Conservation (phyloP, 352 stramenopile species). For the Blastocystis sp. region DNA sequence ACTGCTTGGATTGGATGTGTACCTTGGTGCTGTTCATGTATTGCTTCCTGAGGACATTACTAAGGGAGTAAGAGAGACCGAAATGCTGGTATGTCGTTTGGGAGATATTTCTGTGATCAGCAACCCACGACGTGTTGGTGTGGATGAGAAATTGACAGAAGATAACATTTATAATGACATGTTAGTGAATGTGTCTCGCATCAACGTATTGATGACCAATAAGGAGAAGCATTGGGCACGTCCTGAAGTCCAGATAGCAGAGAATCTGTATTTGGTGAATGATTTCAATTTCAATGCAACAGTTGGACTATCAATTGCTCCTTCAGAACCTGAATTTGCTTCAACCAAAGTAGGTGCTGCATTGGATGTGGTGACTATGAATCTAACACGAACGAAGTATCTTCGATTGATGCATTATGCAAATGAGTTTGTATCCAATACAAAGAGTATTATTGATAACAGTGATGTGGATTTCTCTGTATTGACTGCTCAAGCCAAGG, state of each 20-base stretch:
- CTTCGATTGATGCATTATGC: neutral
- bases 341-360: neutral
- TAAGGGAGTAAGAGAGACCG: neutral
- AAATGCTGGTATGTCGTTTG: neutral
- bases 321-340: conserved; percentile 15
- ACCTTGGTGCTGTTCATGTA: conserved; percentile 15
- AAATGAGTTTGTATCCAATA: neutral
- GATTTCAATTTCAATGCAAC: conserved; percentile 10
- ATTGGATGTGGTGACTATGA: conserved; percentile 11
- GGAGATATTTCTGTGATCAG: conserved; percentile 31
- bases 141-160: neutral
- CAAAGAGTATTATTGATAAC: neutral
- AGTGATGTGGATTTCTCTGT: conserved; percentile 19
- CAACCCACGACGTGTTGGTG: neutral
- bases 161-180: conserved; percentile 34
- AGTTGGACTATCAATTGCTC: neutral
- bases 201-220: conserved; percentile 45
- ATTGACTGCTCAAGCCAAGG: neutral
- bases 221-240: neutral
- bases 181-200: neutral
- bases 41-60: conserved; percentile 51
- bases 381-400: neutral
- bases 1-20: neutral
- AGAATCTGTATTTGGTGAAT: conserved; percentile 45
- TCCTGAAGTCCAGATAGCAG: neutral